phyloP scores from a whole-genome alignment of 139 green algal genomes.

The Pycnococcus provasolii region DNA sequence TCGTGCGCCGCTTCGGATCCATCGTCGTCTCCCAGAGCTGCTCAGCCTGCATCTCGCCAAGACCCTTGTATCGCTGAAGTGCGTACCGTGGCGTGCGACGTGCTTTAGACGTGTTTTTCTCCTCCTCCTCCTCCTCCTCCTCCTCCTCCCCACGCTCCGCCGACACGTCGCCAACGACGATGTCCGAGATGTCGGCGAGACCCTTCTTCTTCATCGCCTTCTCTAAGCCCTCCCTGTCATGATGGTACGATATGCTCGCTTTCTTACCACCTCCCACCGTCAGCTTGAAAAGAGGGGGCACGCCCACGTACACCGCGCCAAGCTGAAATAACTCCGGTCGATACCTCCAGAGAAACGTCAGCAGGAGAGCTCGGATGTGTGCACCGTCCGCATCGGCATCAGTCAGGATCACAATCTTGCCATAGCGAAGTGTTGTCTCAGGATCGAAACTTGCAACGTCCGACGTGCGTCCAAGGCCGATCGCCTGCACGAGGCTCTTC shows the following conservation, averaged over 20 bases:
- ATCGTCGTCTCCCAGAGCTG: conserved; percentile 96
- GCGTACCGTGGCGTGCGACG: background rate
- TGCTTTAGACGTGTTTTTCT: background rate
- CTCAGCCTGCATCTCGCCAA: conserved; percentile 98
- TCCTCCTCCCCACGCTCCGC: background rate
- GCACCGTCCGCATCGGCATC: conserved; percentile 96
- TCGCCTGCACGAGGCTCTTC: conserved; percentile 72
- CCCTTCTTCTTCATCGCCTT: background rate
- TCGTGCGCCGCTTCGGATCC: conserved; percentile 61
- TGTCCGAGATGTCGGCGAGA: background rate
- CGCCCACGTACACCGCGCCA: conserved; percentile 83
- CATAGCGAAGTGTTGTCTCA: conserved; percentile 42
- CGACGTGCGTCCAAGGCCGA: conserved; percentile 77
- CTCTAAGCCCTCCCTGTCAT: conserved; percentile 7
- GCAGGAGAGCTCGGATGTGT: conserved; percentile 93
- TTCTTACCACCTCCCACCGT: conserved; percentile 1
- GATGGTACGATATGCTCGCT: conserved; percentile 34
- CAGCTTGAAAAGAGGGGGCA: conserved; percentile 89
- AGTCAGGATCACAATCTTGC: conserved; percentile 90
- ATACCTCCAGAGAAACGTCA: conserved; percentile 97
- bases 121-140: conserved; percentile 9
- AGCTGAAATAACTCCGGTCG: conserved; percentile 35
- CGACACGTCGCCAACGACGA: background rate
- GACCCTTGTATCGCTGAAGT: conserved; percentile 81
- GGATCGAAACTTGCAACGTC: conserved; percentile 15